Evolutionary conservation across 106 monocot species (phyloP), one percentile per base, ranked within the genome.

Genomic region (Platanthera zijinensis): DNA sequence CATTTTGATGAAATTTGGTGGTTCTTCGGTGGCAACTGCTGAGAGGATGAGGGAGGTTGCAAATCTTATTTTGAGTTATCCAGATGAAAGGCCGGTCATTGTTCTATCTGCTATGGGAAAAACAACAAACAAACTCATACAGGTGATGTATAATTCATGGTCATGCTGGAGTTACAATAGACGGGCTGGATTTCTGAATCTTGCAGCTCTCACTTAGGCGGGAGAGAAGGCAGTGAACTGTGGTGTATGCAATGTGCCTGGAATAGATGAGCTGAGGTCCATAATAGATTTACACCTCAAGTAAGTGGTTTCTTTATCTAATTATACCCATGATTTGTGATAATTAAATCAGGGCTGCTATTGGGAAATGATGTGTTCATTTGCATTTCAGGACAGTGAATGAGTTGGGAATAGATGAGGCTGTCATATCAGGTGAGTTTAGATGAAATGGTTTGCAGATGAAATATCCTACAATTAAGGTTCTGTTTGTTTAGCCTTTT

Each of bases 51-150:
- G 74, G 81, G 88, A 90, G 78, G 90, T 92, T 22, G 88, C 89
- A 8, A 79, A 90, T 57, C 82, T 96, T 48, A 93, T 96, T 51
- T 80, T 90, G 18, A 89, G 85, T 52, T 90, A 85, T 79, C 87
- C 89, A 5, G 79, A 96, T 47, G 92, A 96, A 78, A 84, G 64
- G 63, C 92, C 96, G 0, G 81, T 96, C 45, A 77, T 96, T 80
- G 96, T 96, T 67, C 90, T 96, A n/a, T 92, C 92, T 14, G 95
- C 95, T 47, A 95, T 95, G 92, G 92, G 90, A 14, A 96, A 93
- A 82, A 90, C 90, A 2, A 96, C 96, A 0, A 92, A 90, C 85
- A 89, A 90, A 49, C 96, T 96, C 71, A 72, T 96, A 51, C 52
- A 83, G 90, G 95, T 90, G 53, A 48, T 14, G 18, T 32, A 49